Percentiles rank a stretch among this genome's conserved stretches.
phyloP scores from a whole-genome alignment of 768 basidiomycete species.

The Amanita rubescens region DNA sequence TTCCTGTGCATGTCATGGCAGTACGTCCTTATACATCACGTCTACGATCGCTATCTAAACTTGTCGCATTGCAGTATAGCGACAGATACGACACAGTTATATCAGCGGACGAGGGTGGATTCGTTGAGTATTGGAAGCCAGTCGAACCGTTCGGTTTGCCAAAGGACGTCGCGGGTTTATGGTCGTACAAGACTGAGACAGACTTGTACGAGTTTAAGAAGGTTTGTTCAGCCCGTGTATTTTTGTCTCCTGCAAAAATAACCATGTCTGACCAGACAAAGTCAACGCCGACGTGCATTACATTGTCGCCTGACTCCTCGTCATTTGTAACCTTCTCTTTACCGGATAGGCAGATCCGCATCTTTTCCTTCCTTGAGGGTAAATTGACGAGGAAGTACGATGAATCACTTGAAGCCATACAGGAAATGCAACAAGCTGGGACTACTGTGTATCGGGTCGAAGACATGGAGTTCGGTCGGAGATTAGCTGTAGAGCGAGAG shows the following conservation, averaged over 20 bases:
- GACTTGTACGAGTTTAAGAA: constrained; percentile 99
- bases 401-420: constrained; percentile 85
- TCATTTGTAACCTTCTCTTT: constrained; percentile 92
- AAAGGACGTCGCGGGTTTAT: constrained; percentile 67
- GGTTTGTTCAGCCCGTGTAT: constrained; percentile 32
- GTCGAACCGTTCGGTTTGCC: constrained; percentile 83
- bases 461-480: constrained; percentile 98
- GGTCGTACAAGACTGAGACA: constrained; percentile 87
- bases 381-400: constrained; percentile 93
- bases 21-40: constrained; percentile 37
- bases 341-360: constrained; percentile 88
- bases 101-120: constrained; percentile 91
- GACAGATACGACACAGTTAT: constrained; percentile 86
- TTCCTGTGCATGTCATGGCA: constrained; percentile 86
- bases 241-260: background rate
- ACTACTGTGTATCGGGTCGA: constrained; percentile 89
- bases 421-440: constrained; percentile 99
- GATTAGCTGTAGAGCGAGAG: constrained; percentile 89
- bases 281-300: constrained; percentile 86
- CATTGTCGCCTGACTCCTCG: constrained; percentile 81
- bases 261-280: constrained; percentile 51
- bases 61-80: constrained; percentile 57
- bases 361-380: constrained; percentile 87
- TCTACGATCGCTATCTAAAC: constrained; percentile 1
- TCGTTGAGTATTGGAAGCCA: constrained; percentile 96